These are phyloP conservation scores for Aphanomyces astaci DNA, from an alignment of 352 stramenopile genomes.

Conservation along the genomic window DNA sequence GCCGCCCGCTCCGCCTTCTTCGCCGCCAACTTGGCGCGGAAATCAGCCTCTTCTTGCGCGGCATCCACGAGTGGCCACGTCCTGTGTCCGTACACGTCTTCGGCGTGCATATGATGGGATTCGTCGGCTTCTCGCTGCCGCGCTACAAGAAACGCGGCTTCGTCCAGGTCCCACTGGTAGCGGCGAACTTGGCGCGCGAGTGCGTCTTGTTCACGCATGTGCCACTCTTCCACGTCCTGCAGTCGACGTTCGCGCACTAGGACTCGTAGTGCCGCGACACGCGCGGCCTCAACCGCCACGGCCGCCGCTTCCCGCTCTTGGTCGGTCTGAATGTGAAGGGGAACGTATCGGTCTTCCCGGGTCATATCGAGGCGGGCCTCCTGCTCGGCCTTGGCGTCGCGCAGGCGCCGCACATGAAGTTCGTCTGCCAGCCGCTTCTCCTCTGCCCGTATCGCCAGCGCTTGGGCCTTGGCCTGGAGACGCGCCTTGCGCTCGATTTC, in stretches of 20 bases:
- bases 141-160: not conserved
- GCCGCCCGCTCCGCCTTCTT: constrained; percentile 6
- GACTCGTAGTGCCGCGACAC: not conserved
- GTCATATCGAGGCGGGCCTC: not conserved
- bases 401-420: not conserved
- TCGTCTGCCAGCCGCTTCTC: not conserved
- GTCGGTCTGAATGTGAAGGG: not conserved
- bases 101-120: not conserved
- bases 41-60: not conserved
- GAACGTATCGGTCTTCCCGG: not conserved
- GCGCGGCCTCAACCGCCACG: not conserved
- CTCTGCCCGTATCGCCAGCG: not conserved
- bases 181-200: not conserved
- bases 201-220: constrained; percentile 1
- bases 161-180: not conserved
- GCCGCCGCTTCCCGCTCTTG: not conserved
- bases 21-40: not conserved
- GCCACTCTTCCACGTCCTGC: not conserved
- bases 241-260: not conserved
- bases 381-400: not conserved
- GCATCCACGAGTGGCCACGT: not conserved
- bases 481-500: not conserved
- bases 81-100: not conserved
- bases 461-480: not conserved
- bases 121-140: not conserved